phyloP scores from a whole-genome alignment of 176 grass and related monocot genomes.

The Sorghum bicolor region DNA sequence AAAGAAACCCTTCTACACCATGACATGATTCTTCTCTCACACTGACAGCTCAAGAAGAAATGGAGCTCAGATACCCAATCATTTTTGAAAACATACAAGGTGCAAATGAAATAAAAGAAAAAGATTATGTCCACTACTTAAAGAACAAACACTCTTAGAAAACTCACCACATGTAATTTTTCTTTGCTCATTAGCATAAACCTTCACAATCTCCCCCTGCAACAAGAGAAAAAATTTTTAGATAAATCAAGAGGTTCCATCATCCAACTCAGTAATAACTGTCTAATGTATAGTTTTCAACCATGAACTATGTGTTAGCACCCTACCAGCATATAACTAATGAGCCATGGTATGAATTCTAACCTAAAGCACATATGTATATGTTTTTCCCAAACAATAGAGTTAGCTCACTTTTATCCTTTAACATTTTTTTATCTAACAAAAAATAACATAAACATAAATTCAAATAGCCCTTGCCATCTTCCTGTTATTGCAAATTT shows the following conservation, averaged over 20 bases:
- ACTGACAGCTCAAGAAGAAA: not conserved
- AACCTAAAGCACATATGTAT: not conserved
- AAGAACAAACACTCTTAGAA: slow-evolving; percentile 10
- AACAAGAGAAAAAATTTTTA: not conserved
- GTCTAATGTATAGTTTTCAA: not conserved
- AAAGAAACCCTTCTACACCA: not conserved
- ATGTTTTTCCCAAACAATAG: not conserved
- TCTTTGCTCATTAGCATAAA: slow-evolving; percentile 78
- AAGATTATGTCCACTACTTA: slow-evolving; percentile 4
- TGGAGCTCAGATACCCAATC: not conserved
- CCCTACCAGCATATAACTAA: not conserved
- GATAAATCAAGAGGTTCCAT: slow-evolving; percentile 16
- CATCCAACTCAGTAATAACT: not conserved
- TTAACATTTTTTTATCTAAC: not conserved
- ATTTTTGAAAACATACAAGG: not conserved
- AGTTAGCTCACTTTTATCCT: not conserved
- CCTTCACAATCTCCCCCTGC: slow-evolving; percentile 87
- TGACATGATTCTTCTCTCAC: not conserved
- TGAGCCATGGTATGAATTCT: not conserved
- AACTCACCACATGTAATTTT: slow-evolving; percentile 91
- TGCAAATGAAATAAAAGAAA: not conserved
- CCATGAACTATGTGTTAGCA: not conserved
- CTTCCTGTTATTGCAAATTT: too few species aligned
- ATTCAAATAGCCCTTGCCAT: not conserved
- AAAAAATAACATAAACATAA: not conserved